Evolutionary conservation across 2,329 filamentous ascomycete species (phyloP), one percentile per base, ranked within the genome.

Genomic region (Lasiodiplodia gonubiensis): DNA sequence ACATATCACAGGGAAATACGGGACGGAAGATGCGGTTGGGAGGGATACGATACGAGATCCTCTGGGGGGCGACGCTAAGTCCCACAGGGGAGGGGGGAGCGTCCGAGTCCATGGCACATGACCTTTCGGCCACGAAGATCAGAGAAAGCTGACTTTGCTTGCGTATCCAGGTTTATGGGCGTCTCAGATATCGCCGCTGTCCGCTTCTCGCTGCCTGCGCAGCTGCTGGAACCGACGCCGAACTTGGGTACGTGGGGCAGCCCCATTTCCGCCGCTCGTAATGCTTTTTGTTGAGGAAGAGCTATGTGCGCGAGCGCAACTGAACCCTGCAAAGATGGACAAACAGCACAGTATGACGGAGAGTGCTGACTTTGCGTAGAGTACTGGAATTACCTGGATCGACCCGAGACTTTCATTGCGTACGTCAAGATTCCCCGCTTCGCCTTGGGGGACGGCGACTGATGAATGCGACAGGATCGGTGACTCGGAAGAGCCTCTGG

Each of bases 331-430:
- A 6, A 21, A 21, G 39, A 61, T 11, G 14, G 16, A 7, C 7
- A 25, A 18, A 16, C 6, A 27, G 4, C 12, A 14, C 10, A 48
- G 16, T 27, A 8, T 14, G 27, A 60, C 14, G 68, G 52, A 54
- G 33, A 33, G 54, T 63, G 72, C 75, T 78, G 71, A 75, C 72
- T 53, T 42, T 52, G 46, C 61, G 64, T 73, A 88, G 95, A 99
- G 83, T 99, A 98, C 82, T 99, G 95, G 95, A 96, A 96, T 76
- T 99, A 99, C 76, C 86, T 99, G 77, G 95, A 99, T 80, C 88
- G 93, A 73, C 94, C 94, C 25, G 96, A 97, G 79, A 92, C 94
- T 57, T 97, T 99, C 77, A 86, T 87, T 70, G 87, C 84, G 86
- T 87, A 72, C 74, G 81, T 70, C n/a, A 30, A 14, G 30, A 27